These are phyloP conservation scores for Excoecaria agallocha DNA, from an alignment of 345 rosid species.

Conservation along the genomic window DNA sequence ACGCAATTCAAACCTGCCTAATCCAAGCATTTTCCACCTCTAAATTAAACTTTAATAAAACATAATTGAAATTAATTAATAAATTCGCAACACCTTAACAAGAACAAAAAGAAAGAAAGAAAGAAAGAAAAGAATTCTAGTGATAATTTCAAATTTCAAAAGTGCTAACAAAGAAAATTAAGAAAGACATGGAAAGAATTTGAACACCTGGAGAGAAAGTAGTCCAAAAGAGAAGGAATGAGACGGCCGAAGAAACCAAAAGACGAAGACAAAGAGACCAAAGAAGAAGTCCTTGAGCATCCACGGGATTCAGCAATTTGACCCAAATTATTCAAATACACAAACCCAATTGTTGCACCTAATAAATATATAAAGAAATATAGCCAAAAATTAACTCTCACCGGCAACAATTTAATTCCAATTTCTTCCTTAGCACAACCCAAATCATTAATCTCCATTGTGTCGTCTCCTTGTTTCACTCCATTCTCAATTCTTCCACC, in stretches of 20 bases:
- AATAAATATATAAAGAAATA: too few species aligned
- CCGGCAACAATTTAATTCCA: constrained; percentile 55
- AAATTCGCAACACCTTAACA: too few species aligned
- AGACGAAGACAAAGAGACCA: constrained; percentile 77
- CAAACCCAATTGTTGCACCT: constrained; percentile 85
- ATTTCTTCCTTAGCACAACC: constrained; percentile 52
- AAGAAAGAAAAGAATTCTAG: too few species aligned
- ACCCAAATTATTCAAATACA: constrained; percentile 81
- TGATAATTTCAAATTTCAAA: too few species aligned
- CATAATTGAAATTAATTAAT: too few species aligned
- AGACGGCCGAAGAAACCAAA: constrained; percentile 93
- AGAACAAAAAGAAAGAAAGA: too few species aligned
- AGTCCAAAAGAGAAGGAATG: constrained; percentile 68
- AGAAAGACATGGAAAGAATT: too few species aligned
- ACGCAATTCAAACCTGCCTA: too few species aligned
- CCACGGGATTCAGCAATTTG: constrained; percentile 89
- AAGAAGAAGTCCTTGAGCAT: constrained; percentile 35
- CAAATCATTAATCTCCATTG: constrained; percentile 16
- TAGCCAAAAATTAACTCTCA: too few species aligned
- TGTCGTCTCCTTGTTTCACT: neutral
- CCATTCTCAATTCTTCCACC: constrained; percentile 9
- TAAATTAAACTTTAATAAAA: too few species aligned
- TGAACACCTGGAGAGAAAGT: constrained; percentile 57
- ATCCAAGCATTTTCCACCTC: too few species aligned
- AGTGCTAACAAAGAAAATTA: neutral